Evolutionary conservation across 345 rosid species (phyloP).

Genomic region (Salix caprea): DNA sequence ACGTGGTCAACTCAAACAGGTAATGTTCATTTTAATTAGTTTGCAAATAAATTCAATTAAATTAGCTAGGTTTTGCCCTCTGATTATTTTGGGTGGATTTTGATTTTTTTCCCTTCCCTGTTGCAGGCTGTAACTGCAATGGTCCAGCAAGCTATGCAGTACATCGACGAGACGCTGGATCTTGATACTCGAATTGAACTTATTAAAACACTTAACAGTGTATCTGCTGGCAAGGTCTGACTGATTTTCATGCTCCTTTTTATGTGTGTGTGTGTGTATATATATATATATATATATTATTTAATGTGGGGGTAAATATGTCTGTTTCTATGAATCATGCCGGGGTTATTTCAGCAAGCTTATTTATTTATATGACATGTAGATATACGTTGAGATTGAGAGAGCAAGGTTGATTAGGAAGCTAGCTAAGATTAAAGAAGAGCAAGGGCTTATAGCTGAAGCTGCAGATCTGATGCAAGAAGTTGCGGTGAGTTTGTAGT

Average conservation of each 20-base stretch:
- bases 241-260: not conserved
- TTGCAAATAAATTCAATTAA: not conserved
- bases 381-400: conserved; percentile 95
- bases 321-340: not conserved
- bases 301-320: not conserved
- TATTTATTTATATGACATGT: conserved; percentile 4
- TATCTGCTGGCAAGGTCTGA: conserved; percentile 94
- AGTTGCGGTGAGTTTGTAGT: conserved; percentile 66
- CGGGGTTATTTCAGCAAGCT: not conserved
- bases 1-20: conserved; percentile 94
- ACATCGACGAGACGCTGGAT: conserved; percentile 92
- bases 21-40: conserved; percentile 9
- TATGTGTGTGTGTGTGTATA: not conserved
- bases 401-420: conserved; percentile 85
- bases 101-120: not conserved
- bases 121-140: conserved; percentile 84
- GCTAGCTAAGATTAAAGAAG: conserved; percentile 91
- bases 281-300: not conserved
- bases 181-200: conserved; percentile 86
- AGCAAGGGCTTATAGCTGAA: conserved; percentile 77
- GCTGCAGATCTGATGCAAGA: conserved; percentile 99
- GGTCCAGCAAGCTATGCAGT: conserved; percentile 98
- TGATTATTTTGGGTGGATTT: not conserved
- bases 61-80: not conserved
- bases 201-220: conserved; percentile 67